Percentiles rank a stretch among this genome's conserved stretches.
These are phyloP conservation scores for Fagopyrum esculentum DNA, from an alignment of 148 eudicot species.

Conservation along the genomic window DNA sequence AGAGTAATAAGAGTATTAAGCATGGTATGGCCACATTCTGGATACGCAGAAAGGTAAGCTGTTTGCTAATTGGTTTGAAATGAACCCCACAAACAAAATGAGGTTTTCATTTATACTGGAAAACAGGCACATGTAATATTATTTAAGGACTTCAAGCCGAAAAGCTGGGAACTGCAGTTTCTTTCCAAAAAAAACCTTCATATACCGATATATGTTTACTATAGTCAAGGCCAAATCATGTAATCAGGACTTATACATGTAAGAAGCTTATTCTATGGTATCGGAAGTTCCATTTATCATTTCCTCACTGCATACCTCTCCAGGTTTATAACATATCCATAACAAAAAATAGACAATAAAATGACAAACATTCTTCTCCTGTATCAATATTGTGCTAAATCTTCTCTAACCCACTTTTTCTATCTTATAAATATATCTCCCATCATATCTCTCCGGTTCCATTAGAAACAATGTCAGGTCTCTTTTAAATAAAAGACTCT, in stretches of 20 bases:
- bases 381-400: background rate
- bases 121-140: background rate
- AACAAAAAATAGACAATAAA: too few species aligned
- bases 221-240: background rate
- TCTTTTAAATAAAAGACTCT: background rate
- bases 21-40: background rate
- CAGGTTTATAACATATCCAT: too few species aligned
- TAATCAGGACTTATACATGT: background rate
- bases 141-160: background rate
- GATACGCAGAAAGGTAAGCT: background rate
- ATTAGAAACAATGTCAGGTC: background rate
- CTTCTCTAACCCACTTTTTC: background rate
- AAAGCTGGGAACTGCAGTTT: background rate
- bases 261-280: background rate
- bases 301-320: too few species aligned
- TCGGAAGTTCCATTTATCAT: too few species aligned
- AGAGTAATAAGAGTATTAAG: background rate
- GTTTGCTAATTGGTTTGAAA: background rate
- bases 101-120: background rate
- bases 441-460: background rate
- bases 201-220: background rate
- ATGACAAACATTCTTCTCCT: too few species aligned
- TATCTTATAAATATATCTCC: background rate
- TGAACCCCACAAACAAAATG: background rate
- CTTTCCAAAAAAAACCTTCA: background rate